A percentile compares a stretch with the other conserved stretches of the same genome.
Evolutionary conservation across 768 basidiomycete genomes (phyloP).

Genomic region (Russula abietina): DNA sequence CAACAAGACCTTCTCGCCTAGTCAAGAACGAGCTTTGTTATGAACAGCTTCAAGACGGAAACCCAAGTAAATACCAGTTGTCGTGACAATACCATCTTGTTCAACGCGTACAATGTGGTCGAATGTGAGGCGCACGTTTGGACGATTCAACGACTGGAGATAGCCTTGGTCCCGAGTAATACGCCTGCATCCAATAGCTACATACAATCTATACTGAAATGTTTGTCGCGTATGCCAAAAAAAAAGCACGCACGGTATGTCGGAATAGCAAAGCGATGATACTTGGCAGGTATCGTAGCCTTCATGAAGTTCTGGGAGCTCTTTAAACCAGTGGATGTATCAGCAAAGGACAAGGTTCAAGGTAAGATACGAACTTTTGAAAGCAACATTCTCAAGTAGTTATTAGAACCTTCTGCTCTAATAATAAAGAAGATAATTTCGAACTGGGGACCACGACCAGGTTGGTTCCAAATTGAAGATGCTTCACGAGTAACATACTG

Average conservation of each 20-base stretch:
- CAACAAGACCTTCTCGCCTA: constrained; percentile 42
- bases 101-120: constrained; percentile 44
- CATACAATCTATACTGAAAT: background rate
- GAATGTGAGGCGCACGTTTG: constrained; percentile 48
- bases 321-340: constrained; percentile 28
- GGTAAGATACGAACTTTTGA: background rate
- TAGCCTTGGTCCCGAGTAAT: constrained; percentile 56
- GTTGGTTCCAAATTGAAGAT: background rate
- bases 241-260: constrained; percentile 38
- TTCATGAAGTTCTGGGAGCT: constrained; percentile 40
- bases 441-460: background rate
- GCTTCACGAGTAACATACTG: constrained; percentile 31
- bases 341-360: background rate
- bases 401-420: constrained; percentile 13
- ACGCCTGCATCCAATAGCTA: constrained; percentile 56
- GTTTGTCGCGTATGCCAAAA: background rate
- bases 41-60: background rate
- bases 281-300: constrained; percentile 35
- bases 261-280: constrained; percentile 38
- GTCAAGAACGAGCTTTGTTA: background rate
- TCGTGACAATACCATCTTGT: constrained; percentile 44
- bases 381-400: background rate
- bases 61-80: constrained; percentile 26
- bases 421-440: background rate
- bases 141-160: constrained; percentile 42